phyloP scores from a whole-genome alignment of 2,329 filamentous ascomycete species.

The Ceratocystis lukuohia region DNA sequence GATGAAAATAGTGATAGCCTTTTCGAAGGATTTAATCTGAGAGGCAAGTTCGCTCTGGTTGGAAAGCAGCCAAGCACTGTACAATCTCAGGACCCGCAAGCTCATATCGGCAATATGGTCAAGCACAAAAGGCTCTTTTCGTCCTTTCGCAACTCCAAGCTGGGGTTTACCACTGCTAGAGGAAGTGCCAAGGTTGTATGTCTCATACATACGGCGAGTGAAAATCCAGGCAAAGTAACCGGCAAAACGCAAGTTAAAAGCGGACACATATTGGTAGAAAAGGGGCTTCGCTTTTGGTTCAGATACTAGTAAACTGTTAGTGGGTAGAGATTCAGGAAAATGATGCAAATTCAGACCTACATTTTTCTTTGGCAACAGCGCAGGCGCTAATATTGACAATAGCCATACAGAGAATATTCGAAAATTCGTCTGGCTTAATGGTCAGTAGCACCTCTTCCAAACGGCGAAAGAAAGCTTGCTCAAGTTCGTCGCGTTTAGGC shows the following conservation, averaged over 20 bases:
- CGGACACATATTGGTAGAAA: slow-evolving; percentile 13
- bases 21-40: slow-evolving; percentile 3
- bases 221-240: slow-evolving; percentile 14
- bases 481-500: slow-evolving; percentile 62
- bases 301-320: slow-evolving; percentile 30
- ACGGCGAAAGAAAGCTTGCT: slow-evolving; percentile 71
- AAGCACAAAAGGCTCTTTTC: not conserved
- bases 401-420: slow-evolving; percentile 38
- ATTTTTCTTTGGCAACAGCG: slow-evolving; percentile 45
- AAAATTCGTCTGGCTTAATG: slow-evolving; percentile 4
- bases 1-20: slow-evolving; percentile 11
- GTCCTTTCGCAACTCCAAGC: slow-evolving; percentile 30
- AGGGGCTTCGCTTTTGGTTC: slow-evolving; percentile 23
- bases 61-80: slow-evolving; percentile 19
- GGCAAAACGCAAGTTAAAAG: slow-evolving; percentile 16
- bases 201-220: slow-evolving; percentile 13
- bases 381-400: slow-evolving; percentile 80
- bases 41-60: slow-evolving; percentile 13
- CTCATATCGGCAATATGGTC: slow-evolving; percentile 14
- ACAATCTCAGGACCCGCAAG: slow-evolving; percentile 19
- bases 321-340: not conserved
- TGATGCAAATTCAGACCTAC: not conserved
- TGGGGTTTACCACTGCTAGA: slow-evolving; percentile 9
- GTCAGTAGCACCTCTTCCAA: slow-evolving; percentile 33
- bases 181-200: slow-evolving; percentile 9